Base-by-base conservation (phyloP, 2,329 filamentous ascomycete species). In the Davidsoniella australis region DNA sequence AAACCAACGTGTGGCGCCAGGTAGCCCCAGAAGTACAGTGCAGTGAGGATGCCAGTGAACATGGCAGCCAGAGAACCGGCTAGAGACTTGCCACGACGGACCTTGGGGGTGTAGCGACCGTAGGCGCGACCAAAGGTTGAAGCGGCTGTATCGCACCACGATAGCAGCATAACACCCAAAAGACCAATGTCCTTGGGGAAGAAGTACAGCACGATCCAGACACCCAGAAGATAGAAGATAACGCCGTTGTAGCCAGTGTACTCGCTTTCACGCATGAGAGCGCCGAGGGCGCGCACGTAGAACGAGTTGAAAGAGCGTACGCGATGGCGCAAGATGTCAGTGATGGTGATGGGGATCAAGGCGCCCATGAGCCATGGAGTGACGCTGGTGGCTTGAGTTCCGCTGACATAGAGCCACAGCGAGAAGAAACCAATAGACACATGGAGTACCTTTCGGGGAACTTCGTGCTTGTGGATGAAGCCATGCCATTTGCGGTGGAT, bases 121-220 rank as follows among this genome's bases (percentile, higher is more conserved):
- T 85, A 96, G 12, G 89, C 69, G 49, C 91, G 77, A 48, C 91
- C 91, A 60, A 98, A 88, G 0, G 91, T 98, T 61, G 83, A 91
- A 46, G 91, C 91, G 36, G 91, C 91, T 1, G 91, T 96, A 63
- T 98, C 91, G 65, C 91, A 98, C 91, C 91, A 98, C 60, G 85
- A 93, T 20, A 98, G 76, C 39, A 98, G 74, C 58, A 98, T 70
- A 41, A 96, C 82, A 54, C 83, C 80, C 70, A 96, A 82, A 45
- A 94, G 82, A 6, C 82, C 87, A 20, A 98, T 75, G 58, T 98
- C 91, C 67, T 96, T 98, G 55, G 88, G 86, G 63, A 93, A 86
- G 62, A 85, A 86, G 56, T 77, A 77, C 56, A 96, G 75, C 14
- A 89, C 86, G 29, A 80, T 72, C 78, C 87, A 95, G 24, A 87